Base-by-base conservation (phyloP, 2,329 filamentous ascomycete genomes). In the Epichloe sp. region DNA sequence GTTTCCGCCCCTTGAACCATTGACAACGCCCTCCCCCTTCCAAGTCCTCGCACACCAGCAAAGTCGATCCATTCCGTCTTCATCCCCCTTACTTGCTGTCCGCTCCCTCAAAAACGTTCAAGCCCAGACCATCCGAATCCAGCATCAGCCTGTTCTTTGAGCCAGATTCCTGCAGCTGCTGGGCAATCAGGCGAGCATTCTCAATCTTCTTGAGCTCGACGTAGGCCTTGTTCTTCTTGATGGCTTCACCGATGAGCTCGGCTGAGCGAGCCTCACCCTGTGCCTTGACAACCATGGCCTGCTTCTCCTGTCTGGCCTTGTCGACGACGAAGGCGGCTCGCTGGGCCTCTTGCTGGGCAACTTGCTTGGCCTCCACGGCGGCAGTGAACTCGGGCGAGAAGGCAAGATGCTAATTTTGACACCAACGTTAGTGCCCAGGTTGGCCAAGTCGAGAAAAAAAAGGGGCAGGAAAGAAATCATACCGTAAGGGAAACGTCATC, bases 191-290 rank as follows among this genome's bases (percentile, higher is more conserved):
- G 59, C 88, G 80, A 6, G 93, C 93, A 63, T 96, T 98, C 75
- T 98, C 93, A 62, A 98, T 95, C 78, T 95, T 93, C 73, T 94
- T 88, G 65, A 98, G 80, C 71, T 97, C 93, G 57, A 98, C 82
- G 69, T 98, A 98, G 58, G 88, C 86, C 73, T 90, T 86, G 76
- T 80, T 94, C 85, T 97, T 98, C 87, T 97, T 98, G 82, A 98
- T 95, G 55, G 93, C 93, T 49, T 98, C 93, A 71, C 93, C 93
- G 63, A 98, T 96, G 57, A 98, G 83, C 73, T 98, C 90, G 45
- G 93, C 93, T 40, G 93, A 97, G 58, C 93, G 87, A 47, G 93
- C 93, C 75, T 98, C 93, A 88, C 93, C 93, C 82, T 97, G 93
- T 4, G 93, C 93, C 72, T 89, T 88, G 65, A 98, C 93, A 51